Base-by-base conservation (phyloP, 106 monocot species). In the Posidonia australis region DNA sequence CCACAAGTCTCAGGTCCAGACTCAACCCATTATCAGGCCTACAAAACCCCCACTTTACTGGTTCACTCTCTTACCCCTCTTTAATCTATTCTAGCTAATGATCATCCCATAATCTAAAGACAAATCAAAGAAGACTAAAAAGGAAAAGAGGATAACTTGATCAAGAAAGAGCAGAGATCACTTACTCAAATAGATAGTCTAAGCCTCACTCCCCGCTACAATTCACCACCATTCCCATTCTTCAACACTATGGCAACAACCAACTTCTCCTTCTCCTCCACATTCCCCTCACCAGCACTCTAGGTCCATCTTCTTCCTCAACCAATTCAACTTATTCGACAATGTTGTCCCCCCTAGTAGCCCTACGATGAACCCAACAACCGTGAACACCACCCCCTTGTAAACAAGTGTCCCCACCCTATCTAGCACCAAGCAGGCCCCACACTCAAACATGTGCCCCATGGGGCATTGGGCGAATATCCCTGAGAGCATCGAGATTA, bases 401-500 rank as follows among this genome's bases (percentile, higher is more conserved):
- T 70, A 86, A 17, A 81, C 19, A 11, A 90, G 65, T 0, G 90
- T 81, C 3, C 70, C 81, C 26, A 83, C 5, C 14, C 86, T 78
- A 1, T 83, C 46, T 10, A 64, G 29, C 46, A 79, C n/a, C 22
- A 83, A 72, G 68, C 66, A 90, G 13, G 67, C 20, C 4, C 90
- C 86, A 24, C 83, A 62, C 65, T 80, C 83, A 55, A 90, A 86
- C 78, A 90, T 86, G 74, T 90, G 76, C 56, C 80, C 70, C n/a
- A 66, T 3, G 16, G 74, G 74, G 41, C 74, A 74, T 5, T 19
- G 1, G 18, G 74, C 45, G 59, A 74, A 74, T 46, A 74, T 21
- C 12, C 66, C 66, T 18, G 90, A 77, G 27, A 83, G 83, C 18
- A 73, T 61, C 14, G 63, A 36, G 13, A 60, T 58, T n/a, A n/a